phyloP scores from a whole-genome alignment of 2,329 filamentous ascomycete species.

The Hypoxylon sp. region DNA sequence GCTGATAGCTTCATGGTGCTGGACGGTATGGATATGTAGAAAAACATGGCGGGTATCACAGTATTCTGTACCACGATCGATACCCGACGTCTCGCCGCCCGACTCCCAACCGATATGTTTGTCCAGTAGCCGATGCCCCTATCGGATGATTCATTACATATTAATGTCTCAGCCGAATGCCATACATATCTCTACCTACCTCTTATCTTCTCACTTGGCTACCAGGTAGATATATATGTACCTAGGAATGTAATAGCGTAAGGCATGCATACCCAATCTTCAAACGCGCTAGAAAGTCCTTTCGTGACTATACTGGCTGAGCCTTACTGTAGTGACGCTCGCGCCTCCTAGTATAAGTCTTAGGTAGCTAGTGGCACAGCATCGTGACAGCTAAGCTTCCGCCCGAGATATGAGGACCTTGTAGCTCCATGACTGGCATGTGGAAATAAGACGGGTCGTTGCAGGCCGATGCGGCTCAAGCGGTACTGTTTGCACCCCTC shows the following conservation, averaged over 20 bases:
- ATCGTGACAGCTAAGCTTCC: slow-evolving; percentile 3
- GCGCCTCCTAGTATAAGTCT: background rate
- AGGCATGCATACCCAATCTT: slow-evolving; percentile 18
- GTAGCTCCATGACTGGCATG: background rate
- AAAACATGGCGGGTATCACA: background rate
- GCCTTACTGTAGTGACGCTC: background rate
- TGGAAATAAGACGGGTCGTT: slow-evolving; percentile 1
- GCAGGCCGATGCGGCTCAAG: background rate
- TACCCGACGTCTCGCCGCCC: background rate
- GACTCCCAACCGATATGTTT: slow-evolving; percentile 6
- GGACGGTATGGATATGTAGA: background rate
- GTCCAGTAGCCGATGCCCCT: too few relatives aligned
- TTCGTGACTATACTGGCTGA: background rate
- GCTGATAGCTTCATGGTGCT: background rate
- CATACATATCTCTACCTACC: too few relatives aligned
- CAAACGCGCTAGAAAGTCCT: background rate
- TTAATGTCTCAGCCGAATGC: background rate
- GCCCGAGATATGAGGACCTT: slow-evolving; percentile 2
- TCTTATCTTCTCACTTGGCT: too few relatives aligned
- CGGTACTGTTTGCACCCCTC: background rate
- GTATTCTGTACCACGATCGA: slow-evolving; percentile 1
- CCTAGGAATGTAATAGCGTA: too few relatives aligned
- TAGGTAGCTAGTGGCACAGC: background rate
- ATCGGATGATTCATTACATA: slow-evolving; percentile 13
- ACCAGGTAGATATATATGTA: too few relatives aligned